Percentiles rank a stretch among this genome's conserved stretches.
Conservation (phyloP, 352 stramenopile genomes). For the Poterioochromonas sp. region DNA sequence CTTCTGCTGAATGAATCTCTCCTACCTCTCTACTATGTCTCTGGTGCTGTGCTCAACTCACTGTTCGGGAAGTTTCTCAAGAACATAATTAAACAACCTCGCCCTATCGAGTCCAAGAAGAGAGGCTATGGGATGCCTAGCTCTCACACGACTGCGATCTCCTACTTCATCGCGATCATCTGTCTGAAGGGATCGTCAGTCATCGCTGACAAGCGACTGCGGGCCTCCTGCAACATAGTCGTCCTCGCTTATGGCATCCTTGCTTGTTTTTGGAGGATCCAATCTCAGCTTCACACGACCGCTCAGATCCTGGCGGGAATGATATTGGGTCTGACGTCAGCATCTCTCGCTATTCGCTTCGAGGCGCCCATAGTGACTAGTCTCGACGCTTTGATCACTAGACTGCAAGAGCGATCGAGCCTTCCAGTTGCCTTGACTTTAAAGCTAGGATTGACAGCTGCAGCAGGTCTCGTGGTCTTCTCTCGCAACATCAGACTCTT, state of each 20-base stretch:
- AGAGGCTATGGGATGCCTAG: slow-evolving; percentile 8
- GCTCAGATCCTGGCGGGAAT: neutral
- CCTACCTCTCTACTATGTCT: neutral
- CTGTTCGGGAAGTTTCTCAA: slow-evolving; percentile 4
- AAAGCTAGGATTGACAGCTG: too few relatives aligned
- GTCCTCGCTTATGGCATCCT: neutral
- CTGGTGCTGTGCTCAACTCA: neutral
- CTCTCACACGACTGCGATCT: neutral
- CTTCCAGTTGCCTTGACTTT: too few relatives aligned
- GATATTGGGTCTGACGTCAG: neutral
- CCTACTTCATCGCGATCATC: neutral
- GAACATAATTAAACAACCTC: slow-evolving; percentile 7
- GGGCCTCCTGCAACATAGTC: neutral
- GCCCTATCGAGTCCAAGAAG: neutral
- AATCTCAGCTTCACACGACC: neutral
- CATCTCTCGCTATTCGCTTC: too few relatives aligned
- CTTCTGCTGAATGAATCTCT: neutral
- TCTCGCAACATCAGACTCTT: too few relatives aligned
- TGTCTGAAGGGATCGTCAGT: neutral
- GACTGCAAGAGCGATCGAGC: too few relatives aligned
- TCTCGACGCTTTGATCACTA: too few relatives aligned
- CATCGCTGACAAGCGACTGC: neutral
- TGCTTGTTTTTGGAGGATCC: neutral
- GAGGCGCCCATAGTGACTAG: too few relatives aligned
- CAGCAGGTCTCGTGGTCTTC: too few relatives aligned